Percentiles rank a stretch among this genome's conserved stretches.
Conservation (phyloP, 23 red algal genomes). For the Gracilaria gracilis region DNA sequence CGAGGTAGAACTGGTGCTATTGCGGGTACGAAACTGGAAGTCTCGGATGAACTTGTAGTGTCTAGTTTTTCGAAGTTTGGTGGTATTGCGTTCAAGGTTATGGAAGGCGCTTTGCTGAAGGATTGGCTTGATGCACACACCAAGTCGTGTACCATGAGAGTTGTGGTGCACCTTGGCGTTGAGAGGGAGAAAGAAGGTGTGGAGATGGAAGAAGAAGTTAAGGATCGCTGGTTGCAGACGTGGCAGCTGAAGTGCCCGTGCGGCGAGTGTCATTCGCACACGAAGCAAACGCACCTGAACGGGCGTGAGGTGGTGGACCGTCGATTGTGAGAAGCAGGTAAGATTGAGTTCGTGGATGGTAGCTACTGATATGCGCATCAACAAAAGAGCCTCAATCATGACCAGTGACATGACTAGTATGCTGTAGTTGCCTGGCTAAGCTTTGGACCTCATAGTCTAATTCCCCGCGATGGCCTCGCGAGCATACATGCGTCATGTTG, state of each 20-base stretch:
- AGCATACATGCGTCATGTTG: too few relatives aligned
- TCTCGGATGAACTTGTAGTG: conserved; percentile 5
- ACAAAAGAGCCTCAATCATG: neutral
- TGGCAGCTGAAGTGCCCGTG: conserved; percentile 30
- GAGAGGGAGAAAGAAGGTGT: conserved; percentile 9
- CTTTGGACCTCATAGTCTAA: too few relatives aligned
- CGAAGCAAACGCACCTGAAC: conserved; percentile 1
- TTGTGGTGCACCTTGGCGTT: neutral
- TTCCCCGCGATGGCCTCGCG: too few relatives aligned
- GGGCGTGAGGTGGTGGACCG: neutral
- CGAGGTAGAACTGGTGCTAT: neutral
- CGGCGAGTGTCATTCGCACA: neutral
- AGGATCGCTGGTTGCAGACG: conserved; percentile 8
- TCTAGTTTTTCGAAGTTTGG: neutral
- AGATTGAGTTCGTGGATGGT: too few relatives aligned
- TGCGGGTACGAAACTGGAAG: neutral
- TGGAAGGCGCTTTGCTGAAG: conserved; percentile 16
- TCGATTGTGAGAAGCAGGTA: neutral
- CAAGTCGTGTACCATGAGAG: neutral
- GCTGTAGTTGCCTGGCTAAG: too few relatives aligned
- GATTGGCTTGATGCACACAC: conserved; percentile 9
- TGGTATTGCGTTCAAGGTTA: neutral
- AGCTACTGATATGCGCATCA: neutral
- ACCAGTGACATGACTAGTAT: too few relatives aligned
- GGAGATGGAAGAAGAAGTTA: neutral